Percentiles rank a stretch among this genome's conserved stretches.
phyloP scores from a whole-genome alignment of 202 grass and related monocot genomes.

The Alloteropsis angusta region DNA sequence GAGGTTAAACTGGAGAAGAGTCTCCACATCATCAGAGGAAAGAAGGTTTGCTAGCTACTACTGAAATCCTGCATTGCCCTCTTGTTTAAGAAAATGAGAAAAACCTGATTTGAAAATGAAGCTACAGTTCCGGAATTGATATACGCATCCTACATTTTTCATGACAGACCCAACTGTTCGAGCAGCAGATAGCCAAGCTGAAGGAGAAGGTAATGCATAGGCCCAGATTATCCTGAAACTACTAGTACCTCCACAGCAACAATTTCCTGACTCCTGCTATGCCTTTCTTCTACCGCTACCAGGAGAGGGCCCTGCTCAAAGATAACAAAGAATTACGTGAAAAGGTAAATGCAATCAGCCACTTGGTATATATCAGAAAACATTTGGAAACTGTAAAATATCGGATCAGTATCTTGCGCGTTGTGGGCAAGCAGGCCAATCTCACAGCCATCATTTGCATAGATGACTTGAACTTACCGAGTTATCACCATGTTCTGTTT shows the following conservation, averaged over 20 bases:
- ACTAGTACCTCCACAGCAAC: neutral
- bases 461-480: neutral
- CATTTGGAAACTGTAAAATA: neutral
- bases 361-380: neutral
- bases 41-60: constrained; percentile 37
- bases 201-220: constrained; percentile 58
- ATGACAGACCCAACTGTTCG: constrained; percentile 41
- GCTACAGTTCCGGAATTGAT: neutral
- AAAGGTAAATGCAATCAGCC: constrained; percentile 36
- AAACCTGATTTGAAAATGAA: neutral
- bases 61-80: neutral
- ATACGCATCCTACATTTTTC: constrained; percentile 15
- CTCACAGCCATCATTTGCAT: neutral
- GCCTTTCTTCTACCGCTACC: neutral
- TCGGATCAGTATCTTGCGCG: neutral
- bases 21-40: constrained; percentile 47
- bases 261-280: neutral
- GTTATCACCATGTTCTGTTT: neutral
- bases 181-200: constrained; percentile 53
- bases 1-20: constrained; percentile 47
- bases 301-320: constrained; percentile 47
- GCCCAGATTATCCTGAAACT: neutral
- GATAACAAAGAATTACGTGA: constrained; percentile 49
- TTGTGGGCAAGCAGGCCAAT: neutral
- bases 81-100: neutral